These are phyloP conservation scores for Malassezia restricta DNA, from an alignment of 1,284 basidiomycete genomes.

Conservation along the genomic window DNA sequence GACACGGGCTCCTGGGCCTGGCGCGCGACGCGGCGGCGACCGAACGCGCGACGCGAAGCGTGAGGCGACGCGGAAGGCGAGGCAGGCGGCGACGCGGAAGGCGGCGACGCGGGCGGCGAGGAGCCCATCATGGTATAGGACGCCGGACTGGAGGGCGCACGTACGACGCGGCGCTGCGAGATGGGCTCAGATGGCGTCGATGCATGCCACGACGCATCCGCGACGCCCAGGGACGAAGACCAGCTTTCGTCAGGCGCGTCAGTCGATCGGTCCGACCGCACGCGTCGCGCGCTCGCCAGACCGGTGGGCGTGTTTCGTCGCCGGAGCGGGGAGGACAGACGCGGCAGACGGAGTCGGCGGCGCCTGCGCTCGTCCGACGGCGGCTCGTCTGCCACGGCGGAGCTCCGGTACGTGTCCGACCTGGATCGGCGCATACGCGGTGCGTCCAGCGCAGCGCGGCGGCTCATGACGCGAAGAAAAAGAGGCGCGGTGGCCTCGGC, in stretches of 20 bases:
- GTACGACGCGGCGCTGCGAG: neutral
- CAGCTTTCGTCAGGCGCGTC: neutral
- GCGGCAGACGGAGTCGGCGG: neutral
- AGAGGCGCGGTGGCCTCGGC: neutral
- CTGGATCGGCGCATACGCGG: too few relatives aligned
- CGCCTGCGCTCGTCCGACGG: neutral
- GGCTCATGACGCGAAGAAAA: neutral
- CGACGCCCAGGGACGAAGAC: neutral
- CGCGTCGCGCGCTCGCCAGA: neutral
- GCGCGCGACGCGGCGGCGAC: too few relatives aligned
- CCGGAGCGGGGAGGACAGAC: neutral
- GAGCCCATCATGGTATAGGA: neutral
- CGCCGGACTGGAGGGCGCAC: too few relatives aligned
- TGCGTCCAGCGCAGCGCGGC: neutral
- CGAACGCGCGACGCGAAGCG: too few relatives aligned
- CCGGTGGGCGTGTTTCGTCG: too few relatives aligned
- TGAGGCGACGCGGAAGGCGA: too few relatives aligned
- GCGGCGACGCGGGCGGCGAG: neutral
- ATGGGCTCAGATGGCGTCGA: conserved; percentile 1
- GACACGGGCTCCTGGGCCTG: too few relatives aligned
- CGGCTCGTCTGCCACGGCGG: neutral
- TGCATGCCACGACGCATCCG: neutral
- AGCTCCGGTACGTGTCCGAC: too few relatives aligned
- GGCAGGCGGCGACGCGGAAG: neutral
- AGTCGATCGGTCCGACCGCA: too few relatives aligned